Base-by-base conservation (phyloP, 306 rosid genomes). In the Medicago arabica region DNA sequence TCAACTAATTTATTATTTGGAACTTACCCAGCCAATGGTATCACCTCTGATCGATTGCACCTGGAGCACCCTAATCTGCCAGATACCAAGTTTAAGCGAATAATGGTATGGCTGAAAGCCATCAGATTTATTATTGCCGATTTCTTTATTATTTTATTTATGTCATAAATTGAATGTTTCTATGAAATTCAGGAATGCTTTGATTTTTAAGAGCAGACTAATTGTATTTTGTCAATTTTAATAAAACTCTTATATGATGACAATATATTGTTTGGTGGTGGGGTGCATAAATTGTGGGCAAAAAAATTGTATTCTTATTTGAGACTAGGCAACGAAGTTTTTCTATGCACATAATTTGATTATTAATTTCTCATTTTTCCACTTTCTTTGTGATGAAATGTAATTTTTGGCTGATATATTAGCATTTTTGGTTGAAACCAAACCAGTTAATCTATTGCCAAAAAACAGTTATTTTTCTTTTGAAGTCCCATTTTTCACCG, bases 61-160 rank as follows among this genome's bases (percentile, higher is more conserved):
- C 70, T 79, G 94, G 85, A 88, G 82, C 88, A 79, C 83, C 76
- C 87, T 78, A 90, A 75, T 86, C 84, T 88, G 63, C 83, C 77
- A 40, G 80, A 83, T 80, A 66, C 87, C 60, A 87, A 85, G 83
- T 88, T 94, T 83, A 79, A 90, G 81, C 91, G 97, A 80, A 88
- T 94, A 85, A 77, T 91, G 96, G 98, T 94, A 91, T 81, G 96
- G 43, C 67, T 31, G 28, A 69, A 43, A 62, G 71, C 67, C 67
- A 14, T 79, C 18, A 36, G 54, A 51, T 36, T 80, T 80, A 51
- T 70, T 58, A 17, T 47, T 79, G 19, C 17, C 15, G 16, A 23
- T 57, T 69, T 54, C 40, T 58, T 46, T 8, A 11, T 67, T 80
- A 28, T 71, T 83, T 62, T 59, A 16, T 13, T 46, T 72, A 16